Evolutionary conservation across 208 protist species (phyloP).

Genomic region (Wallacemonas sp.): DNA sequence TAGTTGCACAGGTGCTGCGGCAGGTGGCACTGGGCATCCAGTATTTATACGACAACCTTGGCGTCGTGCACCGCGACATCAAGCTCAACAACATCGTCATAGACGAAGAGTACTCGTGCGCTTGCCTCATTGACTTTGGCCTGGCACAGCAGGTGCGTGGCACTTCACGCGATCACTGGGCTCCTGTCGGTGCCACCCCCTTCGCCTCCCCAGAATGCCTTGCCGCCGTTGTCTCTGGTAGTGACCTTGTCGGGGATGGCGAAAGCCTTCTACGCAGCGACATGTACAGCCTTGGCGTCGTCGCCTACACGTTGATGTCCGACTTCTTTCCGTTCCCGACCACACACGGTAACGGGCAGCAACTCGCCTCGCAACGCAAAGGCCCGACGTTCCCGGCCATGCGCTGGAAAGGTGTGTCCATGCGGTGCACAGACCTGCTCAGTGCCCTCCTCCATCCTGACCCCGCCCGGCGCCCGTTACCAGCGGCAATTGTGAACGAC

Average conservation of each 20-base stretch:
- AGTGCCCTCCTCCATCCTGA: conserved; percentile 39
- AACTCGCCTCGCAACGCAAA: conserved; percentile 32
- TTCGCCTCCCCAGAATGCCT: conserved; percentile 78
- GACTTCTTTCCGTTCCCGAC: conserved; percentile 31
- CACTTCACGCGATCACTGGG: conserved; percentile 21
- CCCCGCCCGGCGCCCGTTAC: conserved; percentile 28
- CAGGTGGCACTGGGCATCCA: conserved; percentile 59
- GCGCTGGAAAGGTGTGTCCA: conserved; percentile 44
- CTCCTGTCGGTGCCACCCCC: conserved; percentile 45
- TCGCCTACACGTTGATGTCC: conserved; percentile 59
- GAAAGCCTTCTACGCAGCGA: conserved; percentile 59
- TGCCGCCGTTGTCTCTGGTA: conserved; percentile 27
- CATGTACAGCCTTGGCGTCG: conserved; percentile 77
- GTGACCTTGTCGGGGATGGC: conserved; percentile 33
- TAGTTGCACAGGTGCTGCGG: conserved; percentile 53
- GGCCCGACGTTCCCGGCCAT: conserved; percentile 43
- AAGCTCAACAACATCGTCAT: conserved; percentile 89
- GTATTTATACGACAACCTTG: conserved; percentile 61
- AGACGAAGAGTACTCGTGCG: conserved; percentile 47
- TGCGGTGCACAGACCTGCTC: conserved; percentile 39
- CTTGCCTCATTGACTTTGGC: conserved; percentile 87
- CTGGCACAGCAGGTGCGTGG: conserved; percentile 57
- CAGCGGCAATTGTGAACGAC: conserved; percentile 27
- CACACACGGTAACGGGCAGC: conserved; percentile 15
- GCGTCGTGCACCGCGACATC: conserved; percentile 82